Percentiles rank a stretch among this genome's conserved stretches.
Conservation (phyloP, 140 eudicot species). For the Ambrosia hybrid region DNA sequence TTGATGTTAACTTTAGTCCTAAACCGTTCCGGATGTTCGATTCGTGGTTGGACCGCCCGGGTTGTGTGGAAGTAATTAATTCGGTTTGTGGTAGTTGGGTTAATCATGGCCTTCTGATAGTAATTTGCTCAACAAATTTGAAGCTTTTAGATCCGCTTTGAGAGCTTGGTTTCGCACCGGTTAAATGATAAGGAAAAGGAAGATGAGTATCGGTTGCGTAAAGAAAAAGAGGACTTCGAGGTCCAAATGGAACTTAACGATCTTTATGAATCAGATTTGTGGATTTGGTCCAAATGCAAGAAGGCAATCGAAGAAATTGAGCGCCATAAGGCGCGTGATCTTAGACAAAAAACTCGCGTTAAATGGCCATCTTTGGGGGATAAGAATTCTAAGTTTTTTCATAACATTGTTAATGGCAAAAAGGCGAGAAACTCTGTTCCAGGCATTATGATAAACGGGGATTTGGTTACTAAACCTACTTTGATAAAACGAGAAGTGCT, state of each 20-base stretch:
- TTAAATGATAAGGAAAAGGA: not conserved
- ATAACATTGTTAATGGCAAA: no score
- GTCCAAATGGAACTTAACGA: not conserved
- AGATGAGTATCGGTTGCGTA: not conserved
- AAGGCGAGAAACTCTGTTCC: not conserved
- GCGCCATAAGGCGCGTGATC: not conserved
- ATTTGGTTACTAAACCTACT: no score
- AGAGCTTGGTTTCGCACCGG: not conserved
- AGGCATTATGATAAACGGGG: no score
- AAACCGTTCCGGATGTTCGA: not conserved
- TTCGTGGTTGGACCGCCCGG: not conserved
- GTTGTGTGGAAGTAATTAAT: not conserved
- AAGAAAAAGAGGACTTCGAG: not conserved
- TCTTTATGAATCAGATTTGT: not conserved
- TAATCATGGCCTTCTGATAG: not conserved
- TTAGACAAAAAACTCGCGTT: no score
- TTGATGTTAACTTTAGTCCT: no score
- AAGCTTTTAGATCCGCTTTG: not conserved
- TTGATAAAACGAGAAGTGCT: no score
- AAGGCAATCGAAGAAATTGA: not conserved
- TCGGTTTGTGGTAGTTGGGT: not conserved
- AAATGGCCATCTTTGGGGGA: no score
- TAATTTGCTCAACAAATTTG: not conserved
- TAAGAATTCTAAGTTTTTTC: no score
- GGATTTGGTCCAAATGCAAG: not conserved